Evolutionary conservation across 108 stramenopile genomes (phyloP), one percentile per base, ranked within the genome.

Genomic region (Cyclotella sp.): DNA sequence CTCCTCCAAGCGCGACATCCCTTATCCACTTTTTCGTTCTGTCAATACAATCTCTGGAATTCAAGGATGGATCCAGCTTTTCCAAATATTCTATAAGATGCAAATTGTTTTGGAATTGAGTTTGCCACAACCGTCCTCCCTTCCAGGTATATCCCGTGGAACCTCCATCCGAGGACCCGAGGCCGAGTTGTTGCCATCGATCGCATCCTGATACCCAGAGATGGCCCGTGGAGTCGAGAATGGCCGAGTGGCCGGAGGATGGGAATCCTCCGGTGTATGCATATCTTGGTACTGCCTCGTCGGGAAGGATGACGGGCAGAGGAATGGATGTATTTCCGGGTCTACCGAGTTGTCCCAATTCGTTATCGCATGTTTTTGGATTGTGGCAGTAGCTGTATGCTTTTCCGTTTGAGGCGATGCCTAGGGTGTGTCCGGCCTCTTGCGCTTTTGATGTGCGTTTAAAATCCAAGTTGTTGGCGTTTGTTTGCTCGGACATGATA

Each of bases 171-270:
- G 86, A 30, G 1, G 85, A 86, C 0, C 89, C 88, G 12, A 90
- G 74, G 16, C 87, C 90, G n/a, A 90, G 75, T 69, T 90, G 89
- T 30, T 90, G 89, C 89, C 89, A 90, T 66, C 89, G 83, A 77
- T 90, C 89, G 63, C 89, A 90, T 30, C 89, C 90, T 27, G 84
- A 82, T 57, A 88, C 67, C 84, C 86, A 88, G 1, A 90, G 67
- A 52, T 60, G 41, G 28, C 87, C 90, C 5, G 72, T 53, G 2
- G 46, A 47, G 64, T 87, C 86, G 3, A 90, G 47, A 6, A 90
- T 40, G 30, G 86, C 90, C 13, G 90, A 87, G 65, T 90, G 90
- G 27, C 90, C 90, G 6, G 86, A 80, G 44, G 78, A 81, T 8
- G 68, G 27, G 30, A 75, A 78, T n/a, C 84, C 86, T 15, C 86